These are phyloP conservation scores for Lentinus brumalis DNA, from an alignment of 768 basidiomycete genomes.

Conservation along the genomic window DNA sequence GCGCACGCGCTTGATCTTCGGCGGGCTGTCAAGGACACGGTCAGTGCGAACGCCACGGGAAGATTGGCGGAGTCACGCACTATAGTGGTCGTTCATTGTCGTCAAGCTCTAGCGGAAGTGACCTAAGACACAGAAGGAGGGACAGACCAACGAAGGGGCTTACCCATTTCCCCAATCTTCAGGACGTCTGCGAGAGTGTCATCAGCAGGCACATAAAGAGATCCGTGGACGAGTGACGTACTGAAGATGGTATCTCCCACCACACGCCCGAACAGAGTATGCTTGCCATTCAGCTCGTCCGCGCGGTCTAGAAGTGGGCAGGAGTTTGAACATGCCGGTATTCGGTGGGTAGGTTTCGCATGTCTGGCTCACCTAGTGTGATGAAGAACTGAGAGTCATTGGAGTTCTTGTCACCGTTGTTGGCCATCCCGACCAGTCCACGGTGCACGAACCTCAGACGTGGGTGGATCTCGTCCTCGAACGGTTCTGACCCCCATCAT, in stretches of 20 bases:
- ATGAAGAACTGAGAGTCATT: conserved; percentile 97
- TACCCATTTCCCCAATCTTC: conserved; percentile 90
- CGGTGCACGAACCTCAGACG: conserved; percentile 87
- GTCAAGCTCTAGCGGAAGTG: conserved; percentile 58
- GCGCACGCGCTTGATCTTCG: conserved; percentile 83
- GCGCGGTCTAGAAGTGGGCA: conserved; percentile 62
- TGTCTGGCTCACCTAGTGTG: conserved; percentile 66
- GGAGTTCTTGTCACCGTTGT: conserved; percentile 80
- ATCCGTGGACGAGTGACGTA: conserved; percentile 38
- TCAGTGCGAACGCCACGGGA: neutral
- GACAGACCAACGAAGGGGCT: conserved; percentile 22
- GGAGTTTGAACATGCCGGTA: neutral
- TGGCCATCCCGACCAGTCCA: conserved; percentile 94
- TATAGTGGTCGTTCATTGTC: conserved; percentile 78
- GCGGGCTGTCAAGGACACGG: conserved; percentile 58
- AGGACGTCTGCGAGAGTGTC: conserved; percentile 63
- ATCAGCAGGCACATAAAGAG: neutral
- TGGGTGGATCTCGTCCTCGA: conserved; percentile 94
- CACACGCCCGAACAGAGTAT: conserved; percentile 91
- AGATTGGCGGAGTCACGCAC: conserved; percentile 43
- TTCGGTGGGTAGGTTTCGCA: too few relatives aligned
- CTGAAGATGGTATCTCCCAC: conserved; percentile 91
- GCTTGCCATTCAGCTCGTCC: conserved; percentile 91
- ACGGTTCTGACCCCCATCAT: conserved; percentile 62
- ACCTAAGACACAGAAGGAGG: conserved; percentile 14